phyloP scores from a whole-genome alignment of 2,329 filamentous ascomycete genomes.

The Cytospora chrysosperma region DNA sequence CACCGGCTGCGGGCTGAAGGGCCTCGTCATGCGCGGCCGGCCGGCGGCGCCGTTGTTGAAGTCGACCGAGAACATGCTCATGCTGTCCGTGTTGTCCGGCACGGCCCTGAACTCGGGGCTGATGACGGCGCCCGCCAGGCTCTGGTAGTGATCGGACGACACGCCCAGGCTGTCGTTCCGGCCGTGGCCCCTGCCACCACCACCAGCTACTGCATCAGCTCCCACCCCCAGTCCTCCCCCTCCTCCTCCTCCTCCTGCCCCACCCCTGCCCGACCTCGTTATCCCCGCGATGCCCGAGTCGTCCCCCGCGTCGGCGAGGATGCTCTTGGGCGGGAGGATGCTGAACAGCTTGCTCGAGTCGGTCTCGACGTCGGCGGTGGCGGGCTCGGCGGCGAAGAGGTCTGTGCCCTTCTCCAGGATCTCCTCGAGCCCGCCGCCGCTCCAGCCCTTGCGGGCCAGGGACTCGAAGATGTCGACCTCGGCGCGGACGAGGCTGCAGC shows the following conservation, averaged over 20 bases:
- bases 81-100: conserved; percentile 46
- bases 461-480: conserved; percentile 70
- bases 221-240: no score
- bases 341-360: conserved; percentile 58
- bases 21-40: conserved; percentile 52
- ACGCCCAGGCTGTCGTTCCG: conserved; percentile 56
- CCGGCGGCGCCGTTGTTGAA: conserved; percentile 49
- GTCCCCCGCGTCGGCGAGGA: conserved; percentile 53
- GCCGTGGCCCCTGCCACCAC: conserved; percentile 35
- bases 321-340: conserved; percentile 63
- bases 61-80: conserved; percentile 30
- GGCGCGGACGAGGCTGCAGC: conserved; percentile 63
- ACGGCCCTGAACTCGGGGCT: conserved; percentile 27
- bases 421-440: conserved; percentile 64
- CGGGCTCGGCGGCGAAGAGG: conserved; percentile 46
- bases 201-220: no score
- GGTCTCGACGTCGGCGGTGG: conserved; percentile 34
- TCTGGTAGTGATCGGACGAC: conserved; percentile 56
- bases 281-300: conserved; percentile 34
- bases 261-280: not conserved
- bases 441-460: conserved; percentile 66
- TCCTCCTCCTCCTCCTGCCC: no score
- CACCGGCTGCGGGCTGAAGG: conserved; percentile 58
- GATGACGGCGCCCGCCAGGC: conserved; percentile 49
- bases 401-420: conserved; percentile 63